A percentile compares a stretch with the other conserved stretches of the same genome.
phyloP scores from a whole-genome alignment of 345 rosid species.

The Camelina hispida region DNA sequence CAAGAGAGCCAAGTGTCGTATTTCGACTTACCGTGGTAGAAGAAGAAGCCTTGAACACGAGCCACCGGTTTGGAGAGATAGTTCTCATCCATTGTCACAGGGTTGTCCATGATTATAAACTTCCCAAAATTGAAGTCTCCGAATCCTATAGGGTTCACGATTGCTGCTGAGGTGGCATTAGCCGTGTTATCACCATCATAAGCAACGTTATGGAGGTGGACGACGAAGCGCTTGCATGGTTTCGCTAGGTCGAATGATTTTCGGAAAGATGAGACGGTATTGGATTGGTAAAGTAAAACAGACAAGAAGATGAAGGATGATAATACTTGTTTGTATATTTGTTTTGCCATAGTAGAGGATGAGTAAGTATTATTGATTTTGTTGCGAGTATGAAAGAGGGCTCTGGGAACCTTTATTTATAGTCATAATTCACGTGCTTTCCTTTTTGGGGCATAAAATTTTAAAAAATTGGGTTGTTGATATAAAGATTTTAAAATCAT shows the following conservation, averaged over 20 bases:
- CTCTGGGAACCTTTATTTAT: neutral
- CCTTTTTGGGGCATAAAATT: no score
- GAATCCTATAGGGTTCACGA: constrained; percentile 1
- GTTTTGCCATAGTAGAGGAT: neutral
- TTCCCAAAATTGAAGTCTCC: neutral
- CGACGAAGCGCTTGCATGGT: constrained; percentile 11
- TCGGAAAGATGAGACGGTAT: neutral
- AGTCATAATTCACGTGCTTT: neutral
- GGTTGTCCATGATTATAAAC: neutral
- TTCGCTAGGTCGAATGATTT: neutral
- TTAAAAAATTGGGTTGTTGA: neutral
- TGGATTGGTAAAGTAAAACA: neutral
- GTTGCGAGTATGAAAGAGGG: neutral
- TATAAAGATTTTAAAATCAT: no score
- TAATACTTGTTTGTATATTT: neutral
- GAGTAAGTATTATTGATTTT: neutral
- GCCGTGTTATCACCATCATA: neutral
- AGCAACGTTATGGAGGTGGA: neutral
- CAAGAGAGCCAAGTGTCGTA: neutral
- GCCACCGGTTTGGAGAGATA: neutral
- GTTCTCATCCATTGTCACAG: constrained; percentile 21
- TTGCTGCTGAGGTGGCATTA: neutral
- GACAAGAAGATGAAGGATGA: neutral
- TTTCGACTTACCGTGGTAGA: neutral
- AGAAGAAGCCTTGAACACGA: constrained; percentile 6